Evolutionary conservation across 164 flowering plant species (phyloP).

Genomic region (Annona cherimola): DNA sequence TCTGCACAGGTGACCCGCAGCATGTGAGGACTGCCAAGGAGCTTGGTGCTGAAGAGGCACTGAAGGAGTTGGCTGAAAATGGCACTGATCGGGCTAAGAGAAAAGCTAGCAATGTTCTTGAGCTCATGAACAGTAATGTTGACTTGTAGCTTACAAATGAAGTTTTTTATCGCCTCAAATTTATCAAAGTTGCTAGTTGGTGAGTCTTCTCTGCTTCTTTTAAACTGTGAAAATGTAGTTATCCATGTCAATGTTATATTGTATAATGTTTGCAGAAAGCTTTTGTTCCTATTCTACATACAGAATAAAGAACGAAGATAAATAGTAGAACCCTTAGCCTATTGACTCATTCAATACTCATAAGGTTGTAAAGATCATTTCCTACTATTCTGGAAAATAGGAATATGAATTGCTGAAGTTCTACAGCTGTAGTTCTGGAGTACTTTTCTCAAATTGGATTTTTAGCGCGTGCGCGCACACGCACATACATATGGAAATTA

Average conservation of each 20-base stretch:
- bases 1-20: slow-evolving; percentile 14
- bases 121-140: slow-evolving; percentile 7
- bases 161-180: neutral
- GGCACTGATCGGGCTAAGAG: slow-evolving; percentile 26
- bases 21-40: slow-evolving; percentile 14
- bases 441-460: too few species aligned
- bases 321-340: too few species aligned
- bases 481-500: too few species aligned
- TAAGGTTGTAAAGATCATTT: too few species aligned
- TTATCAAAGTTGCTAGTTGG: neutral
- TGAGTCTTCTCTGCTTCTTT: neutral
- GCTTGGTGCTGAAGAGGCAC: slow-evolving; percentile 23
- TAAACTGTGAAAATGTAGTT: slow-evolving; percentile 3
- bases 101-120: slow-evolving; percentile 20
- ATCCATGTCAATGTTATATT: neutral
- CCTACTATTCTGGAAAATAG: too few species aligned
- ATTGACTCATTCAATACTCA: too few species aligned
- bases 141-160: slow-evolving; percentile 8
- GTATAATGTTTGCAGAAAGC: neutral
- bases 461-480: too few species aligned
- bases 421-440: too few species aligned
- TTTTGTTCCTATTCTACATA: neutral
- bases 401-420: too few species aligned
- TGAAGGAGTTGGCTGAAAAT: slow-evolving; percentile 22
- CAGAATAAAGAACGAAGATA: too few species aligned